These are phyloP conservation scores for Drosera capensis DNA, from an alignment of 148 eudicot genomes.

Conservation along the genomic window DNA sequence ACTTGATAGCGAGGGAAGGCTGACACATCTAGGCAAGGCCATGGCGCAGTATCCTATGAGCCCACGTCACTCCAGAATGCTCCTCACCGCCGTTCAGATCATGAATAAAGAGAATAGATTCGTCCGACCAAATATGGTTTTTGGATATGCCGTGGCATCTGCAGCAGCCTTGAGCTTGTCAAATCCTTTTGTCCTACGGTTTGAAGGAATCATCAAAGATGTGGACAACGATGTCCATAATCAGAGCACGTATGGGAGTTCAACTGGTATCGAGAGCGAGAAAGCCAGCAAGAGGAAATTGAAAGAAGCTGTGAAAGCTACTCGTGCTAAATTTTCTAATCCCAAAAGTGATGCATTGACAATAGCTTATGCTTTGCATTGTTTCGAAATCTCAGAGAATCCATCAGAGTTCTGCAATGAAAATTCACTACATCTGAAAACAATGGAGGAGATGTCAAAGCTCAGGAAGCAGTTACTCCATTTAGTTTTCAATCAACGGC, in stretches of 20 bases:
- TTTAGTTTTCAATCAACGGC: constrained; percentile 36
- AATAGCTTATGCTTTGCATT: constrained; percentile 62
- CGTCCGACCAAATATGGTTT: constrained; percentile 37
- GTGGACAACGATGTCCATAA: constrained; percentile 12
- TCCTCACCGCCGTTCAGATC: constrained; percentile 63
- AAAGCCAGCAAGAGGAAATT: constrained; percentile 31
- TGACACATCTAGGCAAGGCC: constrained; percentile 70
- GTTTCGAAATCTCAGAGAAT: constrained; percentile 48
- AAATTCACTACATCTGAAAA: constrained; percentile 38
- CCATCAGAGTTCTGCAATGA: constrained; percentile 40
- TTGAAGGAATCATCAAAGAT: constrained; percentile 25
- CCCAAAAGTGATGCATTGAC: constrained; percentile 76
- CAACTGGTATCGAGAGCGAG: constrained; percentile 18
- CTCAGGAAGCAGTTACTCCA: constrained; percentile 71
- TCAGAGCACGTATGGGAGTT: too few relatives aligned
- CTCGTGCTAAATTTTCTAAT: constrained; percentile 56
- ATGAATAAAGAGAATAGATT: constrained; percentile 23
- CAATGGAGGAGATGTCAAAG: constrained; percentile 83
- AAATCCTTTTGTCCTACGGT: constrained; percentile 55
- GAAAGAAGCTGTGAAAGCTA: constrained; percentile 37
- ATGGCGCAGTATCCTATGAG: constrained; percentile 88
- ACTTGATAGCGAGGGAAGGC: constrained; percentile 45
- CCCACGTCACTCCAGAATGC: constrained; percentile 91
- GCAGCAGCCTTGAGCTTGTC: constrained; percentile 76
- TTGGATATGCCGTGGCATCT: constrained; percentile 64